Conservation (phyloP, 1,284 basidiomycete species). For the Apiotrichum gracile region DNA sequence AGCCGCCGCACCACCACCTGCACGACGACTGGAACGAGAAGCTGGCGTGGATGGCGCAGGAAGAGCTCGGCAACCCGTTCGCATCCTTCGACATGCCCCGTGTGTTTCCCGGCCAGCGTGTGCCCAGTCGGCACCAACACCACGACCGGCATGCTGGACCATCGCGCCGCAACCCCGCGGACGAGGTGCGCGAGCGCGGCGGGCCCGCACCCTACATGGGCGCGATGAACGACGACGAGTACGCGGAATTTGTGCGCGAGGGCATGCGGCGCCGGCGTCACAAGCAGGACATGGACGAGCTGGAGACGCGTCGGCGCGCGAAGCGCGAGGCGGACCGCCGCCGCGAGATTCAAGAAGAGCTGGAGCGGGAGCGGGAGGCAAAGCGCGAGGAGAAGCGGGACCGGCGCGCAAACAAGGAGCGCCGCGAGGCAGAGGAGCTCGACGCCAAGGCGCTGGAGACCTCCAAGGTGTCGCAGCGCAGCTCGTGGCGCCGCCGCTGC, state of each 20-base stretch:
- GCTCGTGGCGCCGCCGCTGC: conserved; percentile 16
- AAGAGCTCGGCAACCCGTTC: neutral
- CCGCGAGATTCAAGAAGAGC: neutral
- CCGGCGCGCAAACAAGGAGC: neutral
- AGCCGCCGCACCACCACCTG: neutral
- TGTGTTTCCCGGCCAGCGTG: neutral
- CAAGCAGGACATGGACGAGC: conserved; percentile 13
- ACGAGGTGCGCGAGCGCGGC: conserved; percentile 12
- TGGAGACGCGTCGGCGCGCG: neutral
- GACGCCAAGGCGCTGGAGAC: neutral
- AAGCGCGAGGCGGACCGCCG: neutral
- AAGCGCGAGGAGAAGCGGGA: neutral
- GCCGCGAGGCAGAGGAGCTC: neutral
- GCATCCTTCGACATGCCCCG: neutral
- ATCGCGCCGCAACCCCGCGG: conserved; percentile 6
- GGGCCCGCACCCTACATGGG: conserved; percentile 21
- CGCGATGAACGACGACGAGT: conserved; percentile 26
- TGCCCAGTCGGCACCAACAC: conserved; percentile 7
- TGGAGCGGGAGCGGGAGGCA: neutral
- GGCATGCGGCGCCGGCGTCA: conserved; percentile 22
- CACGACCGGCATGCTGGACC: neutral
- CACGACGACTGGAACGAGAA: conserved; percentile 21
- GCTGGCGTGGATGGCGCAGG: conserved; percentile 19
- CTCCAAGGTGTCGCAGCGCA: conserved; percentile 3
- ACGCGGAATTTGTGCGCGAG: conserved; percentile 20